phyloP scores from a whole-genome alignment of 1,284 basidiomycete genomes.

The Cryptococcus amylolentus region DNA sequence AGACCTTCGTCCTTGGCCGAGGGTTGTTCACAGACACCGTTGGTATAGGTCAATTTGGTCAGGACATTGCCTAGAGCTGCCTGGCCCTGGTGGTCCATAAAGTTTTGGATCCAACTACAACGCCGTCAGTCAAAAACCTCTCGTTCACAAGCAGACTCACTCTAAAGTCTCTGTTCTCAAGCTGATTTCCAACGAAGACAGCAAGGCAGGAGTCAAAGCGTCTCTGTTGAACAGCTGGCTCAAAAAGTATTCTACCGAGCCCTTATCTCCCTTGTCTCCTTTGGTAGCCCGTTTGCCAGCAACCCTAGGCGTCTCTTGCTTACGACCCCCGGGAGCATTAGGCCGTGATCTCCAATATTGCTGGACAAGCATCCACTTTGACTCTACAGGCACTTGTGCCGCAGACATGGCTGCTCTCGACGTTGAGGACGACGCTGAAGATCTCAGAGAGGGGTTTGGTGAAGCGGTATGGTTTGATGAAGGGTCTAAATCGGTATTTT shows the following conservation, averaged over 20 bases:
- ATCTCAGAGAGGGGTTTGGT: neutral
- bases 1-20: neutral
- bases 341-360: neutral
- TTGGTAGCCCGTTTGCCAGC: slow-evolving; percentile 36
- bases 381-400: slow-evolving; percentile 62
- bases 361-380: slow-evolving; percentile 90
- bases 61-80: slow-evolving; percentile 80
- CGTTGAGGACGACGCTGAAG: slow-evolving; percentile 18
- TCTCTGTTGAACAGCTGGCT: slow-evolving; percentile 34
- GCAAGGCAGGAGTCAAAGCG: slow-evolving; percentile 33
- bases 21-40: neutral
- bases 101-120: slow-evolving; percentile 74
- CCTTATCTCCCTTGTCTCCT: slow-evolving; percentile 51
- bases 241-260: slow-evolving; percentile 66
- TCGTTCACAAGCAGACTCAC: slow-evolving; percentile 52
- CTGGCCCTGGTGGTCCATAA: slow-evolving; percentile 73
- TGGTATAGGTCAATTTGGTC: slow-evolving; percentile 32
- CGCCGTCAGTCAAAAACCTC: slow-evolving; percentile 1
- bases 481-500: slow-evolving; percentile 60
- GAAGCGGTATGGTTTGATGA: neutral
- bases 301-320: slow-evolving; percentile 66
- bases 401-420: slow-evolving; percentile 33
- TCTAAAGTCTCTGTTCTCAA: slow-evolving; percentile 74
- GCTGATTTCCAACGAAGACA: slow-evolving; percentile 35
- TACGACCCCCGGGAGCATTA: slow-evolving; percentile 64